Base-by-base conservation (phyloP, 1,139 yeast genomes). In the Kodamaea derodonti region DNA sequence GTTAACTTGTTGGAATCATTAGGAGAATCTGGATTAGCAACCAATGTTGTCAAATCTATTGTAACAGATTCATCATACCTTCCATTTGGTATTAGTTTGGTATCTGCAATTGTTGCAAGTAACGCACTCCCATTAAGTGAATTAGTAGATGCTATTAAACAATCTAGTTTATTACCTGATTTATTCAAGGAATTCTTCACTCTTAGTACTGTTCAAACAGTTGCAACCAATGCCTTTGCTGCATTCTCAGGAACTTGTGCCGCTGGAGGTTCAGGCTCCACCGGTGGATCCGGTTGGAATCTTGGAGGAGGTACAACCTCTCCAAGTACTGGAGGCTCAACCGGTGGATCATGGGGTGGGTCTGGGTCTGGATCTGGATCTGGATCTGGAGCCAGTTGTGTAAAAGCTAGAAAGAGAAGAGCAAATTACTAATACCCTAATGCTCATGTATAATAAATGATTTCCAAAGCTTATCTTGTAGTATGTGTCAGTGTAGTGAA, bases 21-120 rank as follows among this genome's bases (percentile, higher is more conserved):
- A 46, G 67, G 58, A 28, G 39, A 54, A 30, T 67, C 73, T 12
- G 74, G 74, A 13, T 65, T 69, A 45, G 73, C 70, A 13, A 46
- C 63, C 29, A 60, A 65, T 24, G 72, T 69, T 14, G 69, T 69
- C 33, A 55, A 57, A 47, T 53, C 70, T 26, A 57, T 68, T 30
- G 53, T 68, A 39, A 66, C 72, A 24, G 72, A 68, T 48, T 34
- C 62, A 14, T 40, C 47, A 28, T 69, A 65, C 48, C 47, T 65
- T 40, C 62, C 67, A 36, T 69, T 67, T 46, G 72, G 62, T 12
- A 53, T 46, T 14, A 54, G 58, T 30, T 65, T 69, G 47, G 47
- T 68, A 35, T 45, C 47, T 35, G 52, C 59, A 14, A 56, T 67
- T 28, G 47, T 67, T 33, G 48, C 48, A 12, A 51, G 47, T 36